Conservation (phyloP, 306 rosid species). For the Cicer yamashitae region DNA sequence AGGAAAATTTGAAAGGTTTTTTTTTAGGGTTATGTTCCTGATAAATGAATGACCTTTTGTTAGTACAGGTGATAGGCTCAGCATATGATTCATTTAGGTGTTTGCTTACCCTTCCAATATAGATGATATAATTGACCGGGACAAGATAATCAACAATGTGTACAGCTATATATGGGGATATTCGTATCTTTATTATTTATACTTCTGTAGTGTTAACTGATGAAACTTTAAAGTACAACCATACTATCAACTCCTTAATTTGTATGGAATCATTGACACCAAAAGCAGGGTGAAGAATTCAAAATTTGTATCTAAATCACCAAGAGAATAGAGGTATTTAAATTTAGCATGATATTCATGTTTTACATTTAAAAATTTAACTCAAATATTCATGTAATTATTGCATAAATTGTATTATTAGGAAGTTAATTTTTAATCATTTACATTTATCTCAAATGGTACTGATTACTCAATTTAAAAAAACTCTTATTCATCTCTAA, state of each 20-base stretch:
- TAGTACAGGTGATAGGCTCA: constrained; percentile 60
- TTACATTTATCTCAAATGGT: too few relatives aligned
- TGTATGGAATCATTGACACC: background rate
- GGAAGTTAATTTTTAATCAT: too few relatives aligned
- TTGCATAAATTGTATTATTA: too few relatives aligned
- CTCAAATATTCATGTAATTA: too few relatives aligned
- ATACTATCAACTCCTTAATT: constrained; percentile 6
- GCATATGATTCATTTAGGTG: constrained; percentile 57
- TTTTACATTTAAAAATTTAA: too few relatives aligned
- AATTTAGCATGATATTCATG: too few relatives aligned
- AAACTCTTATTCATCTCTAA: too few relatives aligned
- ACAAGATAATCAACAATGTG: constrained; percentile 56
- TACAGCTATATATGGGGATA: constrained; percentile 70
- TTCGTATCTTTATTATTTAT: constrained; percentile 40
- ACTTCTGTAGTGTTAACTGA: constrained; percentile 20
- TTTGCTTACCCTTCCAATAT: constrained; percentile 45
- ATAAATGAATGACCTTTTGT: constrained; percentile 53
- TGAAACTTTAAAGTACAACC: constrained; percentile 9
- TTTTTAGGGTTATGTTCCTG: constrained; percentile 44
- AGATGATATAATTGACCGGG: constrained; percentile 45
- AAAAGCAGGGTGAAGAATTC: background rate
- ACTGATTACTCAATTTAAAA: too few relatives aligned
- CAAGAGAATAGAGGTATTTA: too few relatives aligned
- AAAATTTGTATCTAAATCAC: background rate
- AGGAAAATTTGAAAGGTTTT: constrained; percentile 34